Conservation (phyloP, 2,329 filamentous ascomycete genomes). For the Fonsecaea pedrosoi region DNA sequence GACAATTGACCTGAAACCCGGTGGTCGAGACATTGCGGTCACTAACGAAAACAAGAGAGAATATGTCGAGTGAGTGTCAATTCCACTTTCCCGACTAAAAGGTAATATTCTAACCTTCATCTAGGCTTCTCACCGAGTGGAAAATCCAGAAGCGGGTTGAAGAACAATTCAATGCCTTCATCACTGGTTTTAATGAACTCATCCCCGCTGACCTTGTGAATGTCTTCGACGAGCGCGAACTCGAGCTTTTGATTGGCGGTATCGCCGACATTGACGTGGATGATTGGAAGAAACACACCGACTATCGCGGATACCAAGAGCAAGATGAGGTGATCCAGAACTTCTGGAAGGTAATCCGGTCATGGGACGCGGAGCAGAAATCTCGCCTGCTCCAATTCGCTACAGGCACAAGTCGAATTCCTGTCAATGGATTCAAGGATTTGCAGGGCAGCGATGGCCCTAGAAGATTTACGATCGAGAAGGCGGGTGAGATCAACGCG, state of each 20-base stretch:
- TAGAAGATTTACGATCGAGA: constrained; percentile 95
- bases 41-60: constrained; percentile 99
- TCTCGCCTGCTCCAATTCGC: constrained; percentile 95
- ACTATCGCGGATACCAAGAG: constrained; percentile 98
- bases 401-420: constrained; percentile 95
- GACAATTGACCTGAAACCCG: constrained; percentile 90
- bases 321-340: constrained; percentile 96
- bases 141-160: constrained; percentile 98
- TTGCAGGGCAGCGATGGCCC: constrained; percentile 96
- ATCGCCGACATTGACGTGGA: constrained; percentile 99
- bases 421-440: constrained; percentile 99
- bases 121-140: constrained; percentile 93
- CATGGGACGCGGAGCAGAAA: constrained; percentile 98
- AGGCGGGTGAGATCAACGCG: constrained; percentile 88
- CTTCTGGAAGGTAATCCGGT: constrained; percentile 96
- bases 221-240: constrained; percentile 96
- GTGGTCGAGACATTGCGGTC: constrained; percentile 89
- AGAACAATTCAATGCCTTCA: constrained; percentile 98
- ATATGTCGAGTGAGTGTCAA: constrained; percentile 79
- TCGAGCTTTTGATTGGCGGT: constrained; percentile 95
- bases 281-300: constrained; percentile 99
- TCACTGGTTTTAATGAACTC: constrained; percentile 95
- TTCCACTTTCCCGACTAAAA: not conserved
- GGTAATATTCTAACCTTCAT: constrained; percentile 23
- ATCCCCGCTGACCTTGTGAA: constrained; percentile 97